A percentile compares a stretch with the other conserved stretches of the same genome.
Evolutionary conservation across 768 basidiomycete genomes (phyloP).

Genomic region (Rickenella mellea): DNA sequence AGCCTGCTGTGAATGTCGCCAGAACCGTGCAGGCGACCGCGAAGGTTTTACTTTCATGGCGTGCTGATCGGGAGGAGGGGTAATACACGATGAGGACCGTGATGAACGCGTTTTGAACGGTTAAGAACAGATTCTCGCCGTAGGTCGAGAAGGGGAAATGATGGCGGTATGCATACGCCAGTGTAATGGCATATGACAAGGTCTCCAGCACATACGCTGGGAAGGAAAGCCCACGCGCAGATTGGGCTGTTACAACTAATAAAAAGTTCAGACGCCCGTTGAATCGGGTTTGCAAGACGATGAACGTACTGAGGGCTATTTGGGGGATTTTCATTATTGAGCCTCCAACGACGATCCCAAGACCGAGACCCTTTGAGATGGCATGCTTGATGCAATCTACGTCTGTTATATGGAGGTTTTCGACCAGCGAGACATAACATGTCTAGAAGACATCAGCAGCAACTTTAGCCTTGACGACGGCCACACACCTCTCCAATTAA

Average conservation of each 20-base stretch:
- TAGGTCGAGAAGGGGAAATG: slow-evolving; percentile 94
- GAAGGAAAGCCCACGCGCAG: slow-evolving; percentile 82
- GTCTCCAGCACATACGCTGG: slow-evolving; percentile 88
- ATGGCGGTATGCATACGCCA: slow-evolving; percentile 79
- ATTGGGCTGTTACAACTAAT: slow-evolving; percentile 59
- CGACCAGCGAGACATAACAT: slow-evolving; percentile 86
- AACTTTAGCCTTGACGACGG: not conserved
- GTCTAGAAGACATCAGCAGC: slow-evolving; percentile 33
- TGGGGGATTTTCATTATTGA: slow-evolving; percentile 96
- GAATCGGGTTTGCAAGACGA: slow-evolving; percentile 1
- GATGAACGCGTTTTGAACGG: slow-evolving; percentile 80
- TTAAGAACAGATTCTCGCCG: slow-evolving; percentile 93
- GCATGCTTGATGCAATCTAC: slow-evolving; percentile 84
- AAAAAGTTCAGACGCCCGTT: slow-evolving; percentile 2
- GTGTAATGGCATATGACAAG: slow-evolving; percentile 78
- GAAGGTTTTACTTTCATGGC: slow-evolving; percentile 5
- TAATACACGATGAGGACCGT: slow-evolving; percentile 79
- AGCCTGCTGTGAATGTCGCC: slow-evolving; percentile 14
- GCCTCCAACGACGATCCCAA: slow-evolving; percentile 88
- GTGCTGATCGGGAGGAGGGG: slow-evolving; percentile 14
- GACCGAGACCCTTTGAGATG: slow-evolving; percentile 83
- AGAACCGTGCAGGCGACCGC: slow-evolving; percentile 28
- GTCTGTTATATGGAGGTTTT: slow-evolving; percentile 71
- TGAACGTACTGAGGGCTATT: slow-evolving; percentile 66
- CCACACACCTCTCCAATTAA: slow-evolving; percentile 67